A percentile compares a stretch with the other conserved stretches of the same genome.
phyloP scores from a whole-genome alignment of 352 stramenopile species.

The Globisporangium uncinulatum region DNA sequence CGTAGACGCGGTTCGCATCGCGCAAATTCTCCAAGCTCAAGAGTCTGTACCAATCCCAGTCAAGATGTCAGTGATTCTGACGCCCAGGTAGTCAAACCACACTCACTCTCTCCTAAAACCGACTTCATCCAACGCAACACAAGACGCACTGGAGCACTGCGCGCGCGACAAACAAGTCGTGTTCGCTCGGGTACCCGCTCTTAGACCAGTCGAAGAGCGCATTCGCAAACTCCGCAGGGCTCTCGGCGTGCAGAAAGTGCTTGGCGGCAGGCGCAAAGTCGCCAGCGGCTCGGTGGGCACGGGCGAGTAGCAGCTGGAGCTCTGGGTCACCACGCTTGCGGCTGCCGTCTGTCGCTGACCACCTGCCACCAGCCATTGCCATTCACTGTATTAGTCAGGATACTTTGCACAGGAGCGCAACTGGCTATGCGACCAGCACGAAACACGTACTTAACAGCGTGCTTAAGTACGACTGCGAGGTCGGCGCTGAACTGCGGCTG shows the following conservation, averaged over 20 bases:
- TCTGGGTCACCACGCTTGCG: slow-evolving; percentile 74
- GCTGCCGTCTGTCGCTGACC: slow-evolving; percentile 59
- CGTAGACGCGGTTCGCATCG: slow-evolving; percentile 77
- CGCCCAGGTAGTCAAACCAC: too few species aligned
- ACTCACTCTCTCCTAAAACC: neutral
- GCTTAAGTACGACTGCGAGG: slow-evolving; percentile 63
- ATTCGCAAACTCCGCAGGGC: slow-evolving; percentile 56
- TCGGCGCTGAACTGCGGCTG: slow-evolving; percentile 72
- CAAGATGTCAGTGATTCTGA: neutral
- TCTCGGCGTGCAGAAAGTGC: slow-evolving; percentile 77
- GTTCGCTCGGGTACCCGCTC: slow-evolving; percentile 72
- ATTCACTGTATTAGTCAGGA: neutral
- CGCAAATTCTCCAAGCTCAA: slow-evolving; percentile 82
- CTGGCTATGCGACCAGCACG: neutral
- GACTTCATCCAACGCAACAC: neutral
- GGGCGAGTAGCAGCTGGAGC: slow-evolving; percentile 62
- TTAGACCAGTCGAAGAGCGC: slow-evolving; percentile 73
- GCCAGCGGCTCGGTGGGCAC: slow-evolving; percentile 39
- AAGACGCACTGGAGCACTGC: slow-evolving; percentile 69
- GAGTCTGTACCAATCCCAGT: slow-evolving; percentile 25
- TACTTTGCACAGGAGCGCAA: too few species aligned
- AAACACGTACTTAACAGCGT: slow-evolving; percentile 63
- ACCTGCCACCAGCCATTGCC: slow-evolving; percentile 41
- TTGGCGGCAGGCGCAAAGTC: slow-evolving; percentile 68
- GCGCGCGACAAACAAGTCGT: slow-evolving; percentile 73